Conservation (phyloP, 805 yeast genomes). For the Metschnikowia reukaufii region DNA sequence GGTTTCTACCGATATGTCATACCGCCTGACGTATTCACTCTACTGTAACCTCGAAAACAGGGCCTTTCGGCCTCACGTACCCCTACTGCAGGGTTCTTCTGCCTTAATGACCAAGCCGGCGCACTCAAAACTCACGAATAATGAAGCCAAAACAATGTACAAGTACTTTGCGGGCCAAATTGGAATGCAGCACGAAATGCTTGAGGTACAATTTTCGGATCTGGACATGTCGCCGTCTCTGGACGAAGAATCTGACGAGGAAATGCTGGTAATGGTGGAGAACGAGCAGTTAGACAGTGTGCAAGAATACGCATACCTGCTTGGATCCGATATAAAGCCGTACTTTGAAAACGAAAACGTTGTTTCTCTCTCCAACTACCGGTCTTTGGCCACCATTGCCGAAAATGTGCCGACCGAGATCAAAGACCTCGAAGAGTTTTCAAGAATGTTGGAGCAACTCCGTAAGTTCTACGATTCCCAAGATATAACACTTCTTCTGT, state of each 20-base stretch:
- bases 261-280: neutral
- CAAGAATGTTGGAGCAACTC: slow-evolving; percentile 38
- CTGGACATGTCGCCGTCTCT: neutral
- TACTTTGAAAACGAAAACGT: neutral
- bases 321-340: slow-evolving; percentile 23
- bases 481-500: slow-evolving; percentile 8
- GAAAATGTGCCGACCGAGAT: slow-evolving; percentile 23
- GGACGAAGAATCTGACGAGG: neutral
- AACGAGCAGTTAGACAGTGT: slow-evolving; percentile 7
- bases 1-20: neutral
- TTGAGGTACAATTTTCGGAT: neutral
- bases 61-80: neutral
- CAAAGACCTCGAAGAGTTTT: slow-evolving; percentile 33
- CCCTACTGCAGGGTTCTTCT: no score
- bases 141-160: neutral
- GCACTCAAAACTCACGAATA: neutral
- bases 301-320: slow-evolving; percentile 30
- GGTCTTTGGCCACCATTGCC: slow-evolving; percentile 22
- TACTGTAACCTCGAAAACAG: slow-evolving; percentile 1
- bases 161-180: neutral
- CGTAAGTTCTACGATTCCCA: slow-evolving; percentile 8
- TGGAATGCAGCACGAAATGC: neutral
- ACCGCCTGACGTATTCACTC: neutral
- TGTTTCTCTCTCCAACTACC: neutral
- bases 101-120: neutral